These are phyloP conservation scores for Phragmites australis DNA, from an alignment of 176 grass and related monocot species.

Conservation along the genomic window DNA sequence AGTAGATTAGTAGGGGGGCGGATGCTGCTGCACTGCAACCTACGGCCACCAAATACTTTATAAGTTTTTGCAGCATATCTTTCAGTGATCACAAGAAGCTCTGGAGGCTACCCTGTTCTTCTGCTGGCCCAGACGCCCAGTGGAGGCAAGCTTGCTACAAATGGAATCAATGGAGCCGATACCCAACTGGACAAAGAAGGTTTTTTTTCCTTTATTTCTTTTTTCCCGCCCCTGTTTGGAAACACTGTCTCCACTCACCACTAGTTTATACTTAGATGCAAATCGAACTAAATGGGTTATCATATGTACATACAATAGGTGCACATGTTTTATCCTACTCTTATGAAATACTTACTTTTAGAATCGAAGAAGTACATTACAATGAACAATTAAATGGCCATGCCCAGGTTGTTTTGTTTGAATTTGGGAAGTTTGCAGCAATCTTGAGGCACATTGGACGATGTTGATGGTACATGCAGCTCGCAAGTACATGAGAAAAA, in stretches of 20 bases:
- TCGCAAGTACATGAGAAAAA: too few relatives aligned
- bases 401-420: too few relatives aligned
- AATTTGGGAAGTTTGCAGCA: too few relatives aligned
- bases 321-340: too few relatives aligned
- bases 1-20: slow-evolving; percentile 9
- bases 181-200: slow-evolving; percentile 19
- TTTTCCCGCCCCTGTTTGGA: not conserved
- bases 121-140: slow-evolving; percentile 50
- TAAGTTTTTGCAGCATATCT: slow-evolving; percentile 44
- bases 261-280: not conserved
- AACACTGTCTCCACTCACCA: not conserved
- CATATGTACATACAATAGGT: too few relatives aligned
- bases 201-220: not conserved
- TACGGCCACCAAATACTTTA: slow-evolving; percentile 45
- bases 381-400: too few relatives aligned
- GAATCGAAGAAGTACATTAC: too few relatives aligned
- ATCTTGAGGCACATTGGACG: too few relatives aligned
- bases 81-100: slow-evolving; percentile 61
- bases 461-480: too few relatives aligned
- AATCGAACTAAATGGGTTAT: not conserved
- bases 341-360: too few relatives aligned
- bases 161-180: slow-evolving; percentile 47
- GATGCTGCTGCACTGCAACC: slow-evolving; percentile 44
- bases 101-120: slow-evolving; percentile 26
- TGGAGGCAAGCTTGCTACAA: slow-evolving; percentile 58